Conservation (phyloP, 2,329 filamentous ascomycete genomes). For the Trichoderma breve region DNA sequence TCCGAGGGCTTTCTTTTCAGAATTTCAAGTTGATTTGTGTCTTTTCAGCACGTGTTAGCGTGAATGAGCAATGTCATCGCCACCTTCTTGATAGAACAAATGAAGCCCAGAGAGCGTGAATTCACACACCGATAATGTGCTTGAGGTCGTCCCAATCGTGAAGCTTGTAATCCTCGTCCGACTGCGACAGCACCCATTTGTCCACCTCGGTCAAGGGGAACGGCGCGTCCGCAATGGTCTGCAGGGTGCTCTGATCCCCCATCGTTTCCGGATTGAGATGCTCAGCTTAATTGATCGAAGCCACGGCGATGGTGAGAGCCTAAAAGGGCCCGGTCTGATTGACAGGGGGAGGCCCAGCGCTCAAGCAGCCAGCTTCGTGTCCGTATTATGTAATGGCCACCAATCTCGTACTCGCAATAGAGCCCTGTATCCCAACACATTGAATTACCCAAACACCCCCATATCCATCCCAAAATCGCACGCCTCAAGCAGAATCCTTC, state of each 20-base stretch:
- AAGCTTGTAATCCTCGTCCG: constrained; percentile 67
- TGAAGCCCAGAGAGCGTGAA: background rate
- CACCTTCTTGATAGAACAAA: background rate
- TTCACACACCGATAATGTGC: constrained; percentile 58
- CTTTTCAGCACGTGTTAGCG: constrained; percentile 30
- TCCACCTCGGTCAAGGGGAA: constrained; percentile 61
- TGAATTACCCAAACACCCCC: background rate
- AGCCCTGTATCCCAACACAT: background rate
- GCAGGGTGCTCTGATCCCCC: constrained; percentile 35
- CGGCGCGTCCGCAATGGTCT: constrained; percentile 42
- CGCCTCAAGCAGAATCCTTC: background rate
- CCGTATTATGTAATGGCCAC: constrained; percentile 6
- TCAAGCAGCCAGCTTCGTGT: background rate
- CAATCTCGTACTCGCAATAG: constrained; percentile 6
- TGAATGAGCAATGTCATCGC: background rate
- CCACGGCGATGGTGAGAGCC: background rate
- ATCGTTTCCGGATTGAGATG: constrained; percentile 31
- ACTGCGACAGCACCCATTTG: constrained; percentile 56
- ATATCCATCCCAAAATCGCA: background rate
- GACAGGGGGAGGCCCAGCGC: no score
- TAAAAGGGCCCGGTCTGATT: background rate
- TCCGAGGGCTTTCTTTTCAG: constrained; percentile 81
- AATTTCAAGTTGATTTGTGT: constrained; percentile 62
- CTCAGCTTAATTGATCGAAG: background rate
- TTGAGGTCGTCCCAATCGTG: constrained; percentile 74